These are phyloP conservation scores for Ramalina peruviana DNA, from an alignment of 495 filamentous ascomycete species.

Conservation along the genomic window DNA sequence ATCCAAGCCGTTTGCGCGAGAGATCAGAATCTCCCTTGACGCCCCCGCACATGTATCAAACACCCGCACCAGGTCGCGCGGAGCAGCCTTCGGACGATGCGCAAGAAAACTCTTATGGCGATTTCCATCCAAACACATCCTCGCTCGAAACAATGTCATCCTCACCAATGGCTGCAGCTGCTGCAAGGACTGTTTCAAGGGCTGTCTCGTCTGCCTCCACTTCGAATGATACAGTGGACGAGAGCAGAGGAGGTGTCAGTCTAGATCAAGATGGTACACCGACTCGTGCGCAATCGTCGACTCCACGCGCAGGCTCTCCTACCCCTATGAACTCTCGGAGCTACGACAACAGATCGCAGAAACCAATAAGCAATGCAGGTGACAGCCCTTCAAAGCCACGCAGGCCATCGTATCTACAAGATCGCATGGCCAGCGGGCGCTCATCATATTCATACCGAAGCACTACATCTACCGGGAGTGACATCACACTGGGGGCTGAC, in stretches of 20 bases:
- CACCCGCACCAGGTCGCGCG: constrained; percentile 26
- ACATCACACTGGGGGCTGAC: constrained; percentile 64
- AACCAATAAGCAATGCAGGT: neutral
- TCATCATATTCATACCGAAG: constrained; percentile 63
- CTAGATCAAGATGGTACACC: constrained; percentile 21
- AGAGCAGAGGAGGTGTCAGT: constrained; percentile 20
- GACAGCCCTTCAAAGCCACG: constrained; percentile 2
- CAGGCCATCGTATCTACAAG: constrained; percentile 59
- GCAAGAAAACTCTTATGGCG: constrained; percentile 17
- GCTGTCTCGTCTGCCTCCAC: constrained; percentile 33
- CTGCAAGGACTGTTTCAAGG: constrained; percentile 41
- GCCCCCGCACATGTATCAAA: constrained; percentile 33
- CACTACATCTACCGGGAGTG: constrained; percentile 51
- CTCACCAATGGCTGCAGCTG: constrained; percentile 52
- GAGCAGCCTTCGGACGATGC: constrained; percentile 16
- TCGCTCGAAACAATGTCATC: constrained; percentile 47
- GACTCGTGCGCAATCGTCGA: constrained; percentile 13
- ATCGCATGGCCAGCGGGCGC: constrained; percentile 60
- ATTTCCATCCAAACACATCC: constrained; percentile 32
- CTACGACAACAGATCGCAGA: neutral
- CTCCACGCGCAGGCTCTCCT: constrained; percentile 8
- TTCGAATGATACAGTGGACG: constrained; percentile 18
- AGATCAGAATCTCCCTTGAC: constrained; percentile 24
- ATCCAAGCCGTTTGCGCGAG: neutral
- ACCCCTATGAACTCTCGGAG: constrained; percentile 10